phyloP scores from a whole-genome alignment of 2,329 filamentous ascomycete genomes.

The Dactylellina cionopaga region DNA sequence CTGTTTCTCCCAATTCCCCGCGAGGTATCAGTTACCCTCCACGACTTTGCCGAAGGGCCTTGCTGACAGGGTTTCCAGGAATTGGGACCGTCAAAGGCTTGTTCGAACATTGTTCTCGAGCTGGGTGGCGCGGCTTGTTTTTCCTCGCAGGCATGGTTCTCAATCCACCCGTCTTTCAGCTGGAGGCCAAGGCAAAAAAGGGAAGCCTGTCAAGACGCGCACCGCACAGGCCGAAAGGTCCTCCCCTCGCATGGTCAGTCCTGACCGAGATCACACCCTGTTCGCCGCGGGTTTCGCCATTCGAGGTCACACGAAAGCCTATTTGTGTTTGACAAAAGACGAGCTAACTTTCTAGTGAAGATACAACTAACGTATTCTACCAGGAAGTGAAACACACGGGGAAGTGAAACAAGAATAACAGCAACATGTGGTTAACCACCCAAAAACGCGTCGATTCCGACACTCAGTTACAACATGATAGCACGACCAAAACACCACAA shows the following conservation, averaged over 20 bases:
- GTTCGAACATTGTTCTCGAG: too few species aligned
- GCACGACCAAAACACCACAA: too few species aligned
- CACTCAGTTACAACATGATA: too few species aligned
- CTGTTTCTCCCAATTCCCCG: slow-evolving; percentile 32
- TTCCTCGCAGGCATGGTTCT: slow-evolving; percentile 20
- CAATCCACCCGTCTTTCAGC: slow-evolving; percentile 30
- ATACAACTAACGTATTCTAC: too few species aligned
- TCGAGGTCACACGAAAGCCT: slow-evolving; percentile 44
- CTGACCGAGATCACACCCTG: slow-evolving; percentile 15
- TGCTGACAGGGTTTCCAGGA: slow-evolving; percentile 23
- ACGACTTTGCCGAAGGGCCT: slow-evolving; percentile 36
- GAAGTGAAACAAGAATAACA: too few species aligned
- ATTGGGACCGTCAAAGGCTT: slow-evolving; percentile 30
- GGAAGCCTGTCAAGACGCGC: neutral
- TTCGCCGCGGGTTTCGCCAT: slow-evolving; percentile 41
- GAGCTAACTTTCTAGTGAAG: slow-evolving; percentile 18
- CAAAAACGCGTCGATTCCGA: neutral
- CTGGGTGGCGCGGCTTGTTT: slow-evolving; percentile 13
- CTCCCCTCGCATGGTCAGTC: slow-evolving; percentile 26
- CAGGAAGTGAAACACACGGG: too few species aligned
- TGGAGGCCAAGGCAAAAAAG: slow-evolving; percentile 14
- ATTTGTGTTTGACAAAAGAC: slow-evolving; percentile 49
- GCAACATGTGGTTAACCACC: too few species aligned
- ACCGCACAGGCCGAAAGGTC: too few species aligned
- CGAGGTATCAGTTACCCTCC: slow-evolving; percentile 47